A percentile compares a stretch with the other conserved stretches of the same genome.
phyloP scores from a whole-genome alignment of 2,329 filamentous ascomycete species.

The Conoideocrella luteorostrata region DNA sequence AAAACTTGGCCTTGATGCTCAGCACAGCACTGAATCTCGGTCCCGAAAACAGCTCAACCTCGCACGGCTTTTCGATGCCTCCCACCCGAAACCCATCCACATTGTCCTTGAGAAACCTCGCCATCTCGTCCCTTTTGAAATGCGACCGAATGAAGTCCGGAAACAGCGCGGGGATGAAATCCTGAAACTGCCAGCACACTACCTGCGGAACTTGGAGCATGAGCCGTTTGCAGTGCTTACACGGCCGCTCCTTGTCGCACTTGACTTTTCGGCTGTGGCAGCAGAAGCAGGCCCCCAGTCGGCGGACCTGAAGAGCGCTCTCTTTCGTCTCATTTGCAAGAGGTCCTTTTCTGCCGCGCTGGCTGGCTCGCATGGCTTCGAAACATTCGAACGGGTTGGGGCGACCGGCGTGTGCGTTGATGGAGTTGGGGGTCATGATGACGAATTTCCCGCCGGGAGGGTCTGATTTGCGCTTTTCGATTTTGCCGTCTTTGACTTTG shows the following conservation, averaged over 20 bases:
- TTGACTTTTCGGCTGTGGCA: slow-evolving; percentile 54
- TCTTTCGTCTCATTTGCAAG: slow-evolving; percentile 48
- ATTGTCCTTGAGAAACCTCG: slow-evolving; percentile 41
- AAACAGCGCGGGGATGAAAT: slow-evolving; percentile 47
- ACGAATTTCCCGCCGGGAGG: slow-evolving; percentile 42
- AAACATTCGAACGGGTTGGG: slow-evolving; percentile 50
- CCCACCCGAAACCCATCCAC: slow-evolving; percentile 36
- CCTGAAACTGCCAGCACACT: slow-evolving; percentile 53
- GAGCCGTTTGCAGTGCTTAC: slow-evolving; percentile 50
- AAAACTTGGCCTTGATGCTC: slow-evolving; percentile 45
- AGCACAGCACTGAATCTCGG: slow-evolving; percentile 36
- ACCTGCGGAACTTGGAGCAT: slow-evolving; percentile 43
- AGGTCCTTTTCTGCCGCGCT: slow-evolving; percentile 51
- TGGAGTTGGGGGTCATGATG: slow-evolving; percentile 48
- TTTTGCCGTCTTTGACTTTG: slow-evolving; percentile 35
- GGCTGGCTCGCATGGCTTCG: slow-evolving; percentile 45
- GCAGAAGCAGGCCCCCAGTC: slow-evolving; percentile 51
- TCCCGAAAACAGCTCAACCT: slow-evolving; percentile 44
- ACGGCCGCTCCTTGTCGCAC: slow-evolving; percentile 49
- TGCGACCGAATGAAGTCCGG: slow-evolving; percentile 46
- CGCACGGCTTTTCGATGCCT: slow-evolving; percentile 34
- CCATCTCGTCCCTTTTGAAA: slow-evolving; percentile 44
- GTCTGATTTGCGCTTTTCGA: slow-evolving; percentile 22
- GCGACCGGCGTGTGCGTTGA: slow-evolving; percentile 43
- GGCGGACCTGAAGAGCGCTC: slow-evolving; percentile 47